Evolutionary conservation across 106 monocot genomes (phyloP).

Genomic region (Dioscorea zingiberensis): DNA sequence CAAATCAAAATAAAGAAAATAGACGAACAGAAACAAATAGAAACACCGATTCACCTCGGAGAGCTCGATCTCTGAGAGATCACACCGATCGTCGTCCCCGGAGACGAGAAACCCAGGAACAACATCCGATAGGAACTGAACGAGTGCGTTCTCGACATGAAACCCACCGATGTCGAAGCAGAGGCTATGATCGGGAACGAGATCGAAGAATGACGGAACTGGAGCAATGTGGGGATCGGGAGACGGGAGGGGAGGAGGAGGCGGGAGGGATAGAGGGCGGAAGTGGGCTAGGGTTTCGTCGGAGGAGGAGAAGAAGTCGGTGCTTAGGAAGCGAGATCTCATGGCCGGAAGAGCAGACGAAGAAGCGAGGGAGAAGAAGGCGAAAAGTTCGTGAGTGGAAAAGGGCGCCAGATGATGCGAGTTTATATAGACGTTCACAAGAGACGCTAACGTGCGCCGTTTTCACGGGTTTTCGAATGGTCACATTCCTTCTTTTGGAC

Average conservation of each 20-base stretch:
- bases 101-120: constrained; percentile 23
- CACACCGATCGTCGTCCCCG: background rate
- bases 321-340: constrained; percentile 65
- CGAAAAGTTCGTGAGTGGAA: background rate
- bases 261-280: constrained; percentile 27
- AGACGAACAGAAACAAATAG: background rate
- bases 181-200: constrained; percentile 7
- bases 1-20: background rate
- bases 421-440: background rate
- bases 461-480: background rate
- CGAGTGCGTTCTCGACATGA: constrained; percentile 43
- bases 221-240: constrained; percentile 8
- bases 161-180: constrained; percentile 30
- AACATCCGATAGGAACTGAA: constrained; percentile 46
- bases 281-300: constrained; percentile 20
- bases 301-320: constrained; percentile 43
- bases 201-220: constrained; percentile 8
- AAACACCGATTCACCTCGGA: constrained; percentile 2
- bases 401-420: background rate
- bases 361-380: background rate
- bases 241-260: constrained; percentile 16
- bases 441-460: background rate
- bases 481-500: too few relatives aligned
- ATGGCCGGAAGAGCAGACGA: constrained; percentile 23
- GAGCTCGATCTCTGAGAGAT: background rate